phyloP scores from a whole-genome alignment of 2,329 filamentous ascomycete genomes.

The Talaromyces sp. region DNA sequence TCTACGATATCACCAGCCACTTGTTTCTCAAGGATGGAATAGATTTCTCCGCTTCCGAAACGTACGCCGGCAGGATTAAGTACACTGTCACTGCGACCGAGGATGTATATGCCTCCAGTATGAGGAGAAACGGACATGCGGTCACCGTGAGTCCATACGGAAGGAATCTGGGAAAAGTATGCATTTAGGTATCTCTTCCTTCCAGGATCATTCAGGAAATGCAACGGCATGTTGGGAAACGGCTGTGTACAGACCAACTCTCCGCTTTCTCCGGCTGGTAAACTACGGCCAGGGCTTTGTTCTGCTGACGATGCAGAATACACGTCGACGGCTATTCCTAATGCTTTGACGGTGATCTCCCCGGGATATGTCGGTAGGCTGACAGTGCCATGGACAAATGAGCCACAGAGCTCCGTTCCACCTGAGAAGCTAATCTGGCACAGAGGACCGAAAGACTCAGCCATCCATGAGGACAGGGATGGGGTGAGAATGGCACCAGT shows the following conservation, averaged over 20 bases:
- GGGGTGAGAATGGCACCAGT: slow-evolving; percentile 9
- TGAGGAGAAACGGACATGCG: slow-evolving; percentile 15
- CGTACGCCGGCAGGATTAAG: slow-evolving; percentile 49
- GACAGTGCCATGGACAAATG: slow-evolving; percentile 44
- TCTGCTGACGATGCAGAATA: slow-evolving; percentile 25
- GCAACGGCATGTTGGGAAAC: slow-evolving; percentile 48
- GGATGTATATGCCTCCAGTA: neutral
- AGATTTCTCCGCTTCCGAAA: slow-evolving; percentile 48
- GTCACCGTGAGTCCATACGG: slow-evolving; percentile 7
- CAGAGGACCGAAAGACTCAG: slow-evolving; percentile 36
- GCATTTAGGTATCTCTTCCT: slow-evolving; percentile 42
- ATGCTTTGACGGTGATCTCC: slow-evolving; percentile 46
- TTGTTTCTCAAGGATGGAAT: slow-evolving; percentile 46
- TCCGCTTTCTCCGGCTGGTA: slow-evolving; percentile 37
- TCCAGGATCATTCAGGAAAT: slow-evolving; percentile 45
- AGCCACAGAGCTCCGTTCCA: slow-evolving; percentile 49
- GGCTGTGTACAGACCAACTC: slow-evolving; percentile 47
- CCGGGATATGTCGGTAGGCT: slow-evolving; percentile 42
- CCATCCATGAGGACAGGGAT: slow-evolving; percentile 24
- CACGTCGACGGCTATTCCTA: slow-evolving; percentile 48
- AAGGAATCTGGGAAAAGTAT: slow-evolving; percentile 45
- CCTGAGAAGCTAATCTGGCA: slow-evolving; percentile 46
- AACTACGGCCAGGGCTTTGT: neutral
- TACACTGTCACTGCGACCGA: slow-evolving; percentile 40
- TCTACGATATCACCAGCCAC: slow-evolving; percentile 29